Percentiles rank a stretch among this genome's conserved stretches.
phyloP scores from a whole-genome alignment of 2,329 filamentous ascomycete species.

The Aspergillus fijiensis region DNA sequence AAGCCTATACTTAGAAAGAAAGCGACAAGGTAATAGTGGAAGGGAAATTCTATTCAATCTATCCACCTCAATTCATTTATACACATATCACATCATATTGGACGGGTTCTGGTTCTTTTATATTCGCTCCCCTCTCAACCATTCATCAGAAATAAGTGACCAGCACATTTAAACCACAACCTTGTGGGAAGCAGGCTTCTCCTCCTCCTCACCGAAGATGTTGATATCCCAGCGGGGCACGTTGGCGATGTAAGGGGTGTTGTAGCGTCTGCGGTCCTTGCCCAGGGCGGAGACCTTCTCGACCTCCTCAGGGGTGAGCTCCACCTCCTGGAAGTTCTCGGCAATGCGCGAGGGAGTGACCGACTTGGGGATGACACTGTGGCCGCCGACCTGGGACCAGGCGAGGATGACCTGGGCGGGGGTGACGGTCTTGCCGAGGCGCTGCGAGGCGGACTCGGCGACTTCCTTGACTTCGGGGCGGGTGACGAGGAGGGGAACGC shows the following conservation, averaged over 20 bases:
- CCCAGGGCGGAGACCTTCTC: conserved; percentile 35
- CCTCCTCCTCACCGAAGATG: conserved; percentile 56
- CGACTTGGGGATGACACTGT: conserved; percentile 46
- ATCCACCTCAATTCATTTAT: background rate
- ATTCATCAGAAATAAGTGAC: conserved; percentile 5
- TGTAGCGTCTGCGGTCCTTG: conserved; percentile 38
- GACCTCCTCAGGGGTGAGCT: conserved; percentile 40
- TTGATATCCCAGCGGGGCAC: conserved; percentile 58
- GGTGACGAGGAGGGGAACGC: conserved; percentile 63
- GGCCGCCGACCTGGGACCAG: conserved; percentile 42
- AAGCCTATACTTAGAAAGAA: too few relatives aligned
- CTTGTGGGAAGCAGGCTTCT: conserved; percentile 52
- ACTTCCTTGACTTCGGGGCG: conserved; percentile 64
- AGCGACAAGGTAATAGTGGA: too few relatives aligned
- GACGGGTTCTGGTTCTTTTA: background rate
- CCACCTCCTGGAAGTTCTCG: conserved; percentile 45
- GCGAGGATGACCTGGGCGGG: conserved; percentile 42
- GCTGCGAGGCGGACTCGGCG: conserved; percentile 54
- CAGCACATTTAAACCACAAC: conserved; percentile 40
- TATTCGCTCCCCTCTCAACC: too few relatives aligned
- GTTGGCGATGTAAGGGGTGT: conserved; percentile 40
- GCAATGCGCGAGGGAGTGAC: conserved; percentile 44
- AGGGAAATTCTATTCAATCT: background rate
- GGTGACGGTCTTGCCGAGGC: conserved; percentile 34
- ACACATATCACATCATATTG: background rate